Base-by-base conservation (phyloP, 768 basidiomycete genomes). In the Termitomyces sp. region DNA sequence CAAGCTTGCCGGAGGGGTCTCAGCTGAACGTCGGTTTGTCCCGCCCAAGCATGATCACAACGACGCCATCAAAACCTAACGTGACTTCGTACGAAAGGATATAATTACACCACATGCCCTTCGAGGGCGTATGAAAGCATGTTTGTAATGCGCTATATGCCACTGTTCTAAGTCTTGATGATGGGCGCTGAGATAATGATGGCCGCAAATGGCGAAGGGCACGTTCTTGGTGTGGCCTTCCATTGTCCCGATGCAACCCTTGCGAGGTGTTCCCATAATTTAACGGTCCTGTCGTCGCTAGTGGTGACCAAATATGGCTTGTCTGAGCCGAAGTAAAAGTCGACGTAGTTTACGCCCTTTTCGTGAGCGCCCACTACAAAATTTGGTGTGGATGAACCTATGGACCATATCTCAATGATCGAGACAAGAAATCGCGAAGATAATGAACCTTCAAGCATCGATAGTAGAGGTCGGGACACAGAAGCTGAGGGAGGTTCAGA, bases 251-350 rank as follows among this genome's bases (percentile, higher is more conserved):
- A 99, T 92, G 66, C 95, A 98, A 59, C 92, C 93, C 74, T 98
- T 99, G 79, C 88, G 62, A 96, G 88, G 74, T 98, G 98, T 76
- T 99, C 96, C 96, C 96, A 99, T 48, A 98, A 85, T 68, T 98
- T 98, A 75, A 99, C 90, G 3, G 90, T 90, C 77, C 94, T 90
- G 80, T 99, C 97, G 72, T 98, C 97, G 55, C 95, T 93, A 2
- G 91, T 92, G 12, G 97, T 98, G 34, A 98, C 89, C 50, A 99
- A 81, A 69, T 98, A 99, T 0, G 97, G 97, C 67, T 91, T 94
- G 74, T 99, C 96, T 3, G 94, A 87, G 49, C 95, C 96, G 4
- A 95, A 94, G 65, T 98, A 98, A 75, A 98, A 98, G 68, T 98
- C 95, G 67, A 99, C 94, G 63, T 91, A 98, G 77, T 99, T 98